phyloP scores from a whole-genome alignment of 208 protist species.

The Trypanosoma brucei region DNA sequence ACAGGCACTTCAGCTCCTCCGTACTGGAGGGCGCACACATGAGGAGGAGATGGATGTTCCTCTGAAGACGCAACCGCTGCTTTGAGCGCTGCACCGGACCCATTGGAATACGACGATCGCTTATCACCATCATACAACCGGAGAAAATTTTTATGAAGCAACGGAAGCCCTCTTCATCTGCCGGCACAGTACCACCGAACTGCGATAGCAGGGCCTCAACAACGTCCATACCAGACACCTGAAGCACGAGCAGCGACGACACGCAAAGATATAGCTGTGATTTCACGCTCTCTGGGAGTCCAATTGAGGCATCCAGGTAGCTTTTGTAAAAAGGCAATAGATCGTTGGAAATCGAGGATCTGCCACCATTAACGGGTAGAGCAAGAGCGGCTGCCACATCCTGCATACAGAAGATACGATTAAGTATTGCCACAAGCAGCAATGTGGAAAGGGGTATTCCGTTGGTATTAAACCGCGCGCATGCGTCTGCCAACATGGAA shows the following conservation, averaged over 20 bases:
- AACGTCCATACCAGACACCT: constrained; percentile 17
- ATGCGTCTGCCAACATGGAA: constrained; percentile 5
- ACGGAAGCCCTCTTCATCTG: constrained; percentile 7
- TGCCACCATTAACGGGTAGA: constrained; percentile 36
- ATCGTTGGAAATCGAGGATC: constrained; percentile 34
- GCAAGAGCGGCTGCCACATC: constrained; percentile 38
- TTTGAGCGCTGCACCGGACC: constrained; percentile 56
- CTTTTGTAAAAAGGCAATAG: constrained; percentile 43
- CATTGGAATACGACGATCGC: constrained; percentile 49
- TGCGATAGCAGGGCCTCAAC: constrained; percentile 5
- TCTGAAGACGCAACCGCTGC: constrained; percentile 50
- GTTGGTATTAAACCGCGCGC: neutral
- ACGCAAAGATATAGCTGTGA: constrained; percentile 45
- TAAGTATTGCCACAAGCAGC: constrained; percentile 51
- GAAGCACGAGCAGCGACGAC: constrained; percentile 38
- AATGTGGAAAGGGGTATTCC: constrained; percentile 8
- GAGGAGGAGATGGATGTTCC: constrained; percentile 26
- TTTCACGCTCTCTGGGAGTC: constrained; percentile 17
- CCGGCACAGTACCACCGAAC: constrained; percentile 12
- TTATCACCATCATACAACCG: constrained; percentile 42
- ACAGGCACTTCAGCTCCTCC: constrained; percentile 12
- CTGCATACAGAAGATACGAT: constrained; percentile 54
- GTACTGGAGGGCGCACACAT: constrained; percentile 4
- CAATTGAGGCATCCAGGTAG: constrained; percentile 6
- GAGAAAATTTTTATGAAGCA: constrained; percentile 33